Evolutionary conservation across 2,329 filamentous ascomycete species (phyloP).

Genomic region (Parastagonospora avenae): DNA sequence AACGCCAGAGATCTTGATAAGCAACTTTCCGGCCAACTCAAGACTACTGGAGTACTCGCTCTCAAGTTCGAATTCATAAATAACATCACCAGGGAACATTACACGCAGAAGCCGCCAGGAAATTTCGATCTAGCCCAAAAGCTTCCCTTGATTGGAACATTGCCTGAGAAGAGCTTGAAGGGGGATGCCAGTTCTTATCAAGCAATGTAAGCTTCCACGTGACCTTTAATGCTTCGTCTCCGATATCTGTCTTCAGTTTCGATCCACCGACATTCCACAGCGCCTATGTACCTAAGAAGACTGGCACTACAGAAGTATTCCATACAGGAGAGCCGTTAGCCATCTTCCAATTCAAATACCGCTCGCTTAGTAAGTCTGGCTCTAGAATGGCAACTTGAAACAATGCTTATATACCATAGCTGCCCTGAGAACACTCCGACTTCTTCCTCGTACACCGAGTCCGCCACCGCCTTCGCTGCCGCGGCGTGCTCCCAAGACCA

Average conservation of each 20-base stretch:
- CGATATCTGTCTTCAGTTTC: background rate
- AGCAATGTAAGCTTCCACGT: background rate
- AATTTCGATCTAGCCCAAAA: background rate
- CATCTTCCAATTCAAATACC: conserved; percentile 20
- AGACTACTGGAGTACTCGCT: background rate
- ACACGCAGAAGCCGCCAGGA: background rate
- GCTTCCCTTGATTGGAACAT: background rate
- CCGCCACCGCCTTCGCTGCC: conserved; percentile 16
- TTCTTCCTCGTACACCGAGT: conserved; percentile 23
- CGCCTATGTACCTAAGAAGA: background rate
- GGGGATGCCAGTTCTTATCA: conserved; percentile 7
- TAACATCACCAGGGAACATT: background rate
- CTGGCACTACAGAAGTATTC: background rate
- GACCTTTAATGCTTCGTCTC: background rate
- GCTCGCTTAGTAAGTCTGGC: conserved; percentile 9
- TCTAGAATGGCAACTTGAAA: background rate
- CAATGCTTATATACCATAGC: background rate
- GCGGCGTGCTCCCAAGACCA: background rate
- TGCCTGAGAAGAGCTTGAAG: conserved; percentile 11
- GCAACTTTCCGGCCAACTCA: background rate
- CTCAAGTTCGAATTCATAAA: background rate
- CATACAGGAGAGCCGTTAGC: conserved; percentile 9
- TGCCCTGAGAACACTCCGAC: conserved; percentile 30
- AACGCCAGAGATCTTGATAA: background rate
- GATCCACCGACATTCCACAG: background rate